Conservation (phyloP, 306 rosid genomes). For the Inga laurina region DNA sequence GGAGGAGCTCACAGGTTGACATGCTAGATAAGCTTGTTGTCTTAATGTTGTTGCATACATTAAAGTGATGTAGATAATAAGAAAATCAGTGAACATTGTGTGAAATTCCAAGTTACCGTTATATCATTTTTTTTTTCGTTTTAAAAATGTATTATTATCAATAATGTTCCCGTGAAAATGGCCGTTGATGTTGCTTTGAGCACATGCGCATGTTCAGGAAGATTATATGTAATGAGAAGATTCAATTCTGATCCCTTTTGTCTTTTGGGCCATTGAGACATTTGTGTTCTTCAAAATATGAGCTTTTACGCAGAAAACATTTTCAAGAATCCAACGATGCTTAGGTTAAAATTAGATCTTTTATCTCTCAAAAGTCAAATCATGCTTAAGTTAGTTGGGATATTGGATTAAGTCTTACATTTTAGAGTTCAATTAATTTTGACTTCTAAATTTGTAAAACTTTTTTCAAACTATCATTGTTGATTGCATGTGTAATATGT, state of each 20-base stretch:
- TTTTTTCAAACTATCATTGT: no score
- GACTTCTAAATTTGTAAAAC: no score
- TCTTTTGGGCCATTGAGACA: background rate
- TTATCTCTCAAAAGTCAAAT: background rate
- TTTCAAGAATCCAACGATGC: background rate
- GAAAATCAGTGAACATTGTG: background rate
- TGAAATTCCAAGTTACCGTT: background rate
- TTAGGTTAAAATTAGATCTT: background rate
- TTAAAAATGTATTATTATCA: background rate
- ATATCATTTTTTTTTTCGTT: background rate
- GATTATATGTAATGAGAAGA: constrained; percentile 20
- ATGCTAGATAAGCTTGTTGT: background rate
- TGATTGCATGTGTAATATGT: no score
- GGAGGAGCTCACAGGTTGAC: constrained; percentile 84
- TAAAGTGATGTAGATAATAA: constrained; percentile 20
- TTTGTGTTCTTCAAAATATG: background rate
- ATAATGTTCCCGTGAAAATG: background rate
- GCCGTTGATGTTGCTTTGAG: constrained; percentile 26
- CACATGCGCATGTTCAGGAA: constrained; percentile 33
- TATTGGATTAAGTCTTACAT: no score
- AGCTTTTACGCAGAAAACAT: background rate
- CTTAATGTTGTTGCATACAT: background rate
- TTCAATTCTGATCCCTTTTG: background rate
- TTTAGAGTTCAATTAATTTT: no score
- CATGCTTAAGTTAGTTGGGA: background rate